Percentiles rank a stretch among this genome's conserved stretches.
Evolutionary conservation across 768 basidiomycete genomes (phyloP).

Genomic region (Amanita thiersii): DNA sequence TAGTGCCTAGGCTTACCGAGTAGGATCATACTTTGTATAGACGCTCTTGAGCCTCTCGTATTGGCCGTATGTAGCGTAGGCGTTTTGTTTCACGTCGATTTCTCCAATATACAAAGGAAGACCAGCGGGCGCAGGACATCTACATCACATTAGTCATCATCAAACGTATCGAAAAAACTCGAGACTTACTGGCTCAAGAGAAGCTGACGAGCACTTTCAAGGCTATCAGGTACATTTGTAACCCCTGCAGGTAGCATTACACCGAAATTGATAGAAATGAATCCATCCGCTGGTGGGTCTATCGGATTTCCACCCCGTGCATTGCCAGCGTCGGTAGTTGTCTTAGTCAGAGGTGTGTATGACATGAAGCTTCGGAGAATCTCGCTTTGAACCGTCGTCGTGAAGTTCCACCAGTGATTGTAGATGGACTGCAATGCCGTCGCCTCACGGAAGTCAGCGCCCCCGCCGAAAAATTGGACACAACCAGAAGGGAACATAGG

Average conservation of each 20-base stretch:
- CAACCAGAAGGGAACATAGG: slow-evolving; percentile 7
- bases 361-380: slow-evolving; percentile 13
- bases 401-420: slow-evolving; percentile 17
- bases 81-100: slow-evolving; percentile 28
- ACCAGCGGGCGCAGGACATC: slow-evolving; percentile 26
- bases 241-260: slow-evolving; percentile 18
- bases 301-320: slow-evolving; percentile 22
- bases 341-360: slow-evolving; percentile 20
- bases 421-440: slow-evolving; percentile 15
- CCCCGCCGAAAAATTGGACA: slow-evolving; percentile 20
- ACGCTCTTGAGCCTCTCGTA: slow-evolving; percentile 26
- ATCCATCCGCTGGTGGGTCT: slow-evolving; percentile 16
- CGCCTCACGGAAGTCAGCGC: slow-evolving; percentile 15
- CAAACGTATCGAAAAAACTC: not conserved
- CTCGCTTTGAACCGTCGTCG: slow-evolving; percentile 10
- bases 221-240: slow-evolving; percentile 14
- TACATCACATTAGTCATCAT: not conserved
- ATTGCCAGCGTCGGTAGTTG: slow-evolving; percentile 18
- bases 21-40: slow-evolving; percentile 37
- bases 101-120: slow-evolving; percentile 33
- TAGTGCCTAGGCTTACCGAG: too few species aligned
- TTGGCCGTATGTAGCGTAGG: slow-evolving; percentile 30
- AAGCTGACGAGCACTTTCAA: slow-evolving; percentile 17
- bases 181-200: slow-evolving; percentile 24
- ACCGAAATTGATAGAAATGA: slow-evolving; percentile 20